These are phyloP conservation scores for Pholiota microspora DNA, from an alignment of 768 basidiomycete species.

Conservation along the genomic window DNA sequence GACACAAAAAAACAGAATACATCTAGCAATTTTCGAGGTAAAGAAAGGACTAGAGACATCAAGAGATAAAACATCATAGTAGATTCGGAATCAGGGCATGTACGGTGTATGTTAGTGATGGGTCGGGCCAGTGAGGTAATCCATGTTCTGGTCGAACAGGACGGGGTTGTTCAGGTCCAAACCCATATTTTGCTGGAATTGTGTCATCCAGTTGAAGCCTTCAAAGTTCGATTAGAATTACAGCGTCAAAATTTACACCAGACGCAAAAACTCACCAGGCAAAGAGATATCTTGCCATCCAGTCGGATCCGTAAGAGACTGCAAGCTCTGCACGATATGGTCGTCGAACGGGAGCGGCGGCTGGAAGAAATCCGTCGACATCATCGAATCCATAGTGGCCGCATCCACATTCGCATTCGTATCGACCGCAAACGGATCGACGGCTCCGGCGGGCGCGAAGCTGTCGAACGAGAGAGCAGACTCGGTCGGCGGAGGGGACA, in stretches of 20 bases:
- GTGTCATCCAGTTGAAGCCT: conserved; percentile 38
- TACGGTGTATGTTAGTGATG: too few species aligned
- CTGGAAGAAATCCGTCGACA: conserved; percentile 48
- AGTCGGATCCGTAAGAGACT: conserved; percentile 51
- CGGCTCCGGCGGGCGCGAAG: conserved; percentile 42
- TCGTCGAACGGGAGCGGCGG: conserved; percentile 57
- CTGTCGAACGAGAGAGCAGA: conserved; percentile 45
- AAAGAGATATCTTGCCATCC: conserved; percentile 55
- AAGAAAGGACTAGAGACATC: too few species aligned
- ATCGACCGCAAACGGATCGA: conserved; percentile 40
- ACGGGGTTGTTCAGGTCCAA: too few species aligned
- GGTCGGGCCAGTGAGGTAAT: too few species aligned
- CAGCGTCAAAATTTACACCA: too few species aligned
- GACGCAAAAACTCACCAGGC: conserved; percentile 46
- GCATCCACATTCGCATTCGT: conserved; percentile 10
- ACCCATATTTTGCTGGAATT: conserved; percentile 41
- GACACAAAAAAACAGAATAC: too few species aligned
- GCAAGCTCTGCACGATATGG: conserved; percentile 62
- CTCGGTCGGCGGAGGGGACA: conserved; percentile 46
- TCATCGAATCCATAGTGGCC: conserved; percentile 23
- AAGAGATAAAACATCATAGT: too few species aligned
- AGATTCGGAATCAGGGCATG: too few species aligned
- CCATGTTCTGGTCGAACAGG: too few species aligned
- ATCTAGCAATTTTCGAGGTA: too few species aligned
- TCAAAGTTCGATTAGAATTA: not conserved